phyloP scores from a whole-genome alignment of 2,329 filamentous ascomycete species.

The Metarhizium robertsii region DNA sequence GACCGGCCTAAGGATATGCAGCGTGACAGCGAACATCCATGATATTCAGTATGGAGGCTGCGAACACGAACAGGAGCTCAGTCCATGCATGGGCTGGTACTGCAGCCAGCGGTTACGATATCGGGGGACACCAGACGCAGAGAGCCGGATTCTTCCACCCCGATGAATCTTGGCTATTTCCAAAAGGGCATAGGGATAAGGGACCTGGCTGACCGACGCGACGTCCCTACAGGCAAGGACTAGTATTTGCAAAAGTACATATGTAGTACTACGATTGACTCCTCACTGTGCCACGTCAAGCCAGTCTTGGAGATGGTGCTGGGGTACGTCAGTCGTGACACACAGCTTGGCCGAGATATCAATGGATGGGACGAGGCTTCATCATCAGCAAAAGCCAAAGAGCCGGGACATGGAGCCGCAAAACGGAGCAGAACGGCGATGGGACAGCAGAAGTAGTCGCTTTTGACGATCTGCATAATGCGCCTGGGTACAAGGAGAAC shows the following conservation, averaged over 20 bases:
- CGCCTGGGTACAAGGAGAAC: too few species aligned
- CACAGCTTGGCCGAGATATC: background rate
- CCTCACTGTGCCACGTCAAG: background rate
- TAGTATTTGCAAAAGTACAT: too few species aligned
- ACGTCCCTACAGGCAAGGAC: too few species aligned
- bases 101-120: too few species aligned
- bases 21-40: background rate
- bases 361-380: background rate
- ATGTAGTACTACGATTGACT: too few species aligned
- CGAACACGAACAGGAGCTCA: background rate
- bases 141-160: too few species aligned
- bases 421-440: background rate
- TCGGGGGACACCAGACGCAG: too few species aligned
- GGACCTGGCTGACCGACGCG: too few species aligned
- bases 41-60: background rate
- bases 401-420: background rate
- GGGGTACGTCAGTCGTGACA: background rate
- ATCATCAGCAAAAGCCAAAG: background rate
- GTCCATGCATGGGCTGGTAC: background rate
- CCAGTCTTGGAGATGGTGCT: constrained; percentile 4
- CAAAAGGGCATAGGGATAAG: too few species aligned
- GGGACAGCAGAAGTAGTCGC: background rate
- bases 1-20: too few species aligned
- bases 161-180: too few species aligned
- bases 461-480: background rate